Conservation (phyloP, 495 filamentous ascomycete species). For the Aspergillus kassunensis region DNA sequence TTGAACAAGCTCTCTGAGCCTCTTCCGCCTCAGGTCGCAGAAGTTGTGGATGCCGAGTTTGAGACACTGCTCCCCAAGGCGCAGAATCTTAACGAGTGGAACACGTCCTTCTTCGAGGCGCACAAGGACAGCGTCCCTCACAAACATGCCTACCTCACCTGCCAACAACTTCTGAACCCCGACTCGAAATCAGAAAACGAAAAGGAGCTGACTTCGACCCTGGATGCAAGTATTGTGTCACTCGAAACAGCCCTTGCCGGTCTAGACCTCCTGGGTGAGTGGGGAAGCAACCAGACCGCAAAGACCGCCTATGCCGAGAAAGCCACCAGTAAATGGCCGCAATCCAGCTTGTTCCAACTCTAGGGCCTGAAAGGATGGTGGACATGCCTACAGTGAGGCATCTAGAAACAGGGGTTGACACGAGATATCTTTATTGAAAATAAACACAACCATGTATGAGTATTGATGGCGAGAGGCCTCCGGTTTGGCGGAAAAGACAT, state of each 20-base stretch:
- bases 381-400: no score
- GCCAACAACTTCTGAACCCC: slow-evolving; percentile 55
- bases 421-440: neutral
- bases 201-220: slow-evolving; percentile 54
- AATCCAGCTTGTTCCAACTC: slow-evolving; percentile 57
- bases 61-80: slow-evolving; percentile 52
- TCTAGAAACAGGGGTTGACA: slow-evolving; percentile 1
- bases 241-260: slow-evolving; percentile 59
- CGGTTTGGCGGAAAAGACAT: neutral
- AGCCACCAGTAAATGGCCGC: slow-evolving; percentile 67
- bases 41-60: slow-evolving; percentile 64
- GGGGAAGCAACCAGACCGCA: slow-evolving; percentile 51
- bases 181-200: slow-evolving; percentile 54
- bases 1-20: slow-evolving; percentile 51
- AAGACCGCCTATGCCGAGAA: slow-evolving; percentile 56
- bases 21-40: slow-evolving; percentile 56
- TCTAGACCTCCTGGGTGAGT: slow-evolving; percentile 55
- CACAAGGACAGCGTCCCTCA: slow-evolving; percentile 62
- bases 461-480: neutral
- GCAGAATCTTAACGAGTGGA: slow-evolving; percentile 59
- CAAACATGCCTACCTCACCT: slow-evolving; percentile 58
- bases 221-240: slow-evolving; percentile 50
- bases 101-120: slow-evolving; percentile 59
- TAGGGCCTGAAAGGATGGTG: no score
- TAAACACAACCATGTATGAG: slow-evolving; percentile 5